A percentile compares a stretch with the other conserved stretches of the same genome.
These are phyloP conservation scores for Odontarrhena argentea DNA, from an alignment of 345 rosid genomes.

Conservation along the genomic window DNA sequence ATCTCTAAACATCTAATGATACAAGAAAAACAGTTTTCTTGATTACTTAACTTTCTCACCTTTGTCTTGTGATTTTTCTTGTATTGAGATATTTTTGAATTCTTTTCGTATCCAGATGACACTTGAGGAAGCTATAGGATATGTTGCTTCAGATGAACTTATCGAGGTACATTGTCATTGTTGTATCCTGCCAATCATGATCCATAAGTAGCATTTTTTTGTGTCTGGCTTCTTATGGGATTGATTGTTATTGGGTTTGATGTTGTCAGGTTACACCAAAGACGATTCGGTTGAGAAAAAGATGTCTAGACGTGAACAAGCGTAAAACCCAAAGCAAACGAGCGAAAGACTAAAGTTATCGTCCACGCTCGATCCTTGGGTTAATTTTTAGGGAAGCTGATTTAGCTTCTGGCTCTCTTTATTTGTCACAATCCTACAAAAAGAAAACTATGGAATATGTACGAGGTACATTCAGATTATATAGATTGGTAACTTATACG, in stretches of 20 bases:
- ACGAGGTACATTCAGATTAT: slow-evolving; percentile 30
- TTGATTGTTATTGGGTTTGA: background rate
- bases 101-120: slow-evolving; percentile 63
- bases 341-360: slow-evolving; percentile 58
- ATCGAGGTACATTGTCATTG: slow-evolving; percentile 64
- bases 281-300: slow-evolving; percentile 80
- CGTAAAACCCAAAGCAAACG: slow-evolving; percentile 84
- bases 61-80: slow-evolving; percentile 13
- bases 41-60: background rate
- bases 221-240: slow-evolving; percentile 3
- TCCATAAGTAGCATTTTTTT: background rate
- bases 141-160: slow-evolving; percentile 94
- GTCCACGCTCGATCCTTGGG: slow-evolving; percentile 9
- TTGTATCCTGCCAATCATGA: background rate
- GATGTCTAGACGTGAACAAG: slow-evolving; percentile 85
- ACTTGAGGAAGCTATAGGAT: slow-evolving; percentile 96
- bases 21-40: slow-evolving; percentile 2
- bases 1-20: slow-evolving; percentile 9
- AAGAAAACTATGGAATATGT: slow-evolving; percentile 7
- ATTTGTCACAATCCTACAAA: slow-evolving; percentile 23
- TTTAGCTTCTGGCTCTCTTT: slow-evolving; percentile 10
- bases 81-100: slow-evolving; percentile 24
- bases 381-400: slow-evolving; percentile 20
- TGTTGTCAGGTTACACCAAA: slow-evolving; percentile 86
- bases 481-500: slow-evolving; percentile 38